Evolutionary conservation across 768 basidiomycete genomes (phyloP).

Genomic region (Lactifluus volemus): DNA sequence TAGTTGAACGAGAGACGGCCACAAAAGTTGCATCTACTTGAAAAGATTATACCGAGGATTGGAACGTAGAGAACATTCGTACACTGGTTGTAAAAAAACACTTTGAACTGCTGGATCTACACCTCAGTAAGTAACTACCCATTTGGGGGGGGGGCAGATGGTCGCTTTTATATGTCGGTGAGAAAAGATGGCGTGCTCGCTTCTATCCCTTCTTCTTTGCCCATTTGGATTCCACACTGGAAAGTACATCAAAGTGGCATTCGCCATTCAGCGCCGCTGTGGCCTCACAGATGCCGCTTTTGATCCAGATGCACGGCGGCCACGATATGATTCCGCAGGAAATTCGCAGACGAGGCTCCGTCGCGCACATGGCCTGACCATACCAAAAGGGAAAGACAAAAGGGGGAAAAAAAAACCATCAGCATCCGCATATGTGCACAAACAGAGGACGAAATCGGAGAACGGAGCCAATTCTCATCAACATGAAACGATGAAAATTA

Average conservation of each 20-base stretch:
- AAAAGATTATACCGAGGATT: background rate
- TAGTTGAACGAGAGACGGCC: background rate
- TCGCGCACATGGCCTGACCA: conserved; percentile 12
- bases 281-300: background rate
- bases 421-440: background rate
- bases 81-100: background rate
- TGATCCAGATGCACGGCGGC: conserved; percentile 9
- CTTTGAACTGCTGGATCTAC: background rate
- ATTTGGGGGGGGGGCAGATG: too few relatives aligned
- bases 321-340: conserved; percentile 13
- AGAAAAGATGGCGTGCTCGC: too few relatives aligned
- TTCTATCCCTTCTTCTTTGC: too few relatives aligned
- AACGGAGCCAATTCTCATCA: background rate
- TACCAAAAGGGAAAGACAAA: background rate
- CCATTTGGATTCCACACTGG: background rate
- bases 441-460: background rate
- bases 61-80: background rate
- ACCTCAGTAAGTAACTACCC: background rate
- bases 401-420: background rate
- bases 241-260: background rate
- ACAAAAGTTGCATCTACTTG: background rate
- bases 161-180: background rate
- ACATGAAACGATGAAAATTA: background rate
- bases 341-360: conserved; percentile 16
- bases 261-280: background rate